Evolutionary conservation across 2,329 filamentous ascomycete species (phyloP).

Genomic region (Penicillium olsonii): DNA sequence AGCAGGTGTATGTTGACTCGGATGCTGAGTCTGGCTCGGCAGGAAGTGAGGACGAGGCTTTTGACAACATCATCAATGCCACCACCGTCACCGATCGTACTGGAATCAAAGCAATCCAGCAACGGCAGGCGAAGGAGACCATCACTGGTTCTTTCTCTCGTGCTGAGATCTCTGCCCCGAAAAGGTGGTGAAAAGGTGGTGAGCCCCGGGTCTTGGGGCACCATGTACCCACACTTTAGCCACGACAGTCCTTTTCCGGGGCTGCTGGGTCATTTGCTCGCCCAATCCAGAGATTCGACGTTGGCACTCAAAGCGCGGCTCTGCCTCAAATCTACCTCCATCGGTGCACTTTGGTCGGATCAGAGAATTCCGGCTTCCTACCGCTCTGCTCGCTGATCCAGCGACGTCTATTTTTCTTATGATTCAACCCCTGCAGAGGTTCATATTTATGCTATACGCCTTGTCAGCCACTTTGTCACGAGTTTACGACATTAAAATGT

Average conservation of each 20-base stretch:
- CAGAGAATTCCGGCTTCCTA: too few species aligned
- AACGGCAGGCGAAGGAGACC: constrained; percentile 53
- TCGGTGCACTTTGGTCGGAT: too few species aligned
- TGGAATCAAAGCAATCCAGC: constrained; percentile 67
- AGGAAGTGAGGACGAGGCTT: constrained; percentile 67
- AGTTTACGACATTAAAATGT: too few species aligned
- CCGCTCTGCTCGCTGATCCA: too few species aligned
- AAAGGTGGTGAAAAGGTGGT: constrained; percentile 50
- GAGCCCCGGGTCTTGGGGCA: not conserved
- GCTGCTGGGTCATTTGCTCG: not conserved
- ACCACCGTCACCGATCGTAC: constrained; percentile 85
- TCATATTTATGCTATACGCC: not conserved
- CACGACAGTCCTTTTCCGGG: too few species aligned
- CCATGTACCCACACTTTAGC: not conserved
- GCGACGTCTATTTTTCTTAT: too few species aligned
- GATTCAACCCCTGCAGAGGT: too few species aligned
- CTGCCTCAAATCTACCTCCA: too few species aligned
- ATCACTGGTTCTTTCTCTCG: constrained; percentile 53
- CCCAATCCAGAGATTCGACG: not conserved
- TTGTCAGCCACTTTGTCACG: not conserved
- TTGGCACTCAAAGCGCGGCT: too few species aligned
- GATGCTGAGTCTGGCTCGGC: constrained; percentile 74
- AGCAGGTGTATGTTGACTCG: constrained; percentile 58
- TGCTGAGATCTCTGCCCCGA: constrained; percentile 50
- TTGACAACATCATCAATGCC: constrained; percentile 90